A percentile compares a stretch with the other conserved stretches of the same genome.
These are phyloP conservation scores for Aspergillus neotritici DNA, from an alignment of 2,329 filamentous ascomycete genomes.

Conservation along the genomic window DNA sequence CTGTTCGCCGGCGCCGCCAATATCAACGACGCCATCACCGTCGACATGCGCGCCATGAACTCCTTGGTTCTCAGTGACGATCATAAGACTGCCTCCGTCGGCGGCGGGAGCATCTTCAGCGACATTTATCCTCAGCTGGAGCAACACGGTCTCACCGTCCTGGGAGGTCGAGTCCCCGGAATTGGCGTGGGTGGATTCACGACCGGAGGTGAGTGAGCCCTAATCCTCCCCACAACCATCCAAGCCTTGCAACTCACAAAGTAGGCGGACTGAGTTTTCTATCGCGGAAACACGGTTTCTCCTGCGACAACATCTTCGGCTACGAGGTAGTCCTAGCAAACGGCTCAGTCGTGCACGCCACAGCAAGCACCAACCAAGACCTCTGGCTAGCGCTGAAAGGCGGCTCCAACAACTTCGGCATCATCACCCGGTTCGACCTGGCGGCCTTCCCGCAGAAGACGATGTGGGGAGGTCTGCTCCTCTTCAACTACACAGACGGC, in stretches of 20 bases:
- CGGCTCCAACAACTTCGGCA: conserved; percentile 33
- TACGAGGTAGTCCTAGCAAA: conserved; percentile 34
- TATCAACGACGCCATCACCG: conserved; percentile 2
- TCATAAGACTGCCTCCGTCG: background rate
- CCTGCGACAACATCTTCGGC: conserved; percentile 29
- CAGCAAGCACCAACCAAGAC: conserved; percentile 18
- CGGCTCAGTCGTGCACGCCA: conserved; percentile 28
- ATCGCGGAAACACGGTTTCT: conserved; percentile 20
- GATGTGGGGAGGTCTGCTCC: no score
- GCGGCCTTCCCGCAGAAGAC: no score
- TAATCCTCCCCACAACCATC: no score
- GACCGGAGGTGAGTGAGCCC: no score
- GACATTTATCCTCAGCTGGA: conserved; percentile 5
- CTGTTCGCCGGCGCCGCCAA: conserved; percentile 2
- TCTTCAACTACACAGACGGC: no score
- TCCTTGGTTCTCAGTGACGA: background rate
- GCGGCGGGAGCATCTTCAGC: background rate
- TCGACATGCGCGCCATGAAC: conserved; percentile 3
- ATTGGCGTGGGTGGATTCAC: conserved; percentile 21
- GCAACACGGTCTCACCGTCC: conserved; percentile 9
- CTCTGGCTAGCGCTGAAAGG: conserved; percentile 32
- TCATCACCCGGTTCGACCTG: conserved; percentile 24
- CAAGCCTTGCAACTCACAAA: no score
- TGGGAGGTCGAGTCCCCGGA: conserved; percentile 14
- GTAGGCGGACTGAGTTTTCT: conserved; percentile 5